Conservation (phyloP, 1,284 basidiomycete species). For the Sutorius eximius region DNA sequence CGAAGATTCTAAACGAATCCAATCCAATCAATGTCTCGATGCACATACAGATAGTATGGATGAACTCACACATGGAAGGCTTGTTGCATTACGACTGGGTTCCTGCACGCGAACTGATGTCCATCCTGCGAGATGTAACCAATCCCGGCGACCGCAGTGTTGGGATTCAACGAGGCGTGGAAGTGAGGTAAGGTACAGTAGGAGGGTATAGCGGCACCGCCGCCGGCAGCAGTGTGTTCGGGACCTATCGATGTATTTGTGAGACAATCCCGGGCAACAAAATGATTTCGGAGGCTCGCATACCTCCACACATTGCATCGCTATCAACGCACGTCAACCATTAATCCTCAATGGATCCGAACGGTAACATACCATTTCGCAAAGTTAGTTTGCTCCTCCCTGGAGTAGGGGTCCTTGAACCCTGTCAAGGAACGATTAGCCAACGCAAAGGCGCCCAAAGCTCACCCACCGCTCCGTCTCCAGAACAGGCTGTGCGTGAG, state of each 20-base stretch:
- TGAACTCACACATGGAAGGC: constrained; percentile 26
- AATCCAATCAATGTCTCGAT: constrained; percentile 1
- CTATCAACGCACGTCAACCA: constrained; percentile 30
- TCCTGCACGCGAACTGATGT: constrained; percentile 50
- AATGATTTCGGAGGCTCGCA: not conserved
- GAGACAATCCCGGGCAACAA: not conserved
- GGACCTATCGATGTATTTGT: constrained; percentile 35
- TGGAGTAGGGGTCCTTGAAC: constrained; percentile 55
- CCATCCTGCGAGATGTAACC: constrained; percentile 57
- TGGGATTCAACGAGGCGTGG: constrained; percentile 42
- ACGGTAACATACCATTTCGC: constrained; percentile 46
- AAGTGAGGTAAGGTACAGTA: constrained; percentile 57
- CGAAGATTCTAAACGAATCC: constrained; percentile 24
- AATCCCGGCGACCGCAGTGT: constrained; percentile 29
- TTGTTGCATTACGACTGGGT: constrained; percentile 50
- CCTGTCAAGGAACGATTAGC: constrained; percentile 12
- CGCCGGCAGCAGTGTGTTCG: constrained; percentile 45
- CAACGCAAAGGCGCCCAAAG: not conserved
- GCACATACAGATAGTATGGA: not conserved
- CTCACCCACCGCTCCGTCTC: constrained; percentile 48
- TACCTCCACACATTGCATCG: constrained; percentile 51
- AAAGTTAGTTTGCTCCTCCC: constrained; percentile 53
- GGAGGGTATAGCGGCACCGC: constrained; percentile 47
- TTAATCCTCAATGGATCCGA: not conserved
- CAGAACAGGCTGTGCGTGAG: constrained; percentile 58